Evolutionary conservation across 495 filamentous ascomycete species (phyloP), one percentile per base, ranked within the genome.

Genomic region (Penicillium malachiteum): DNA sequence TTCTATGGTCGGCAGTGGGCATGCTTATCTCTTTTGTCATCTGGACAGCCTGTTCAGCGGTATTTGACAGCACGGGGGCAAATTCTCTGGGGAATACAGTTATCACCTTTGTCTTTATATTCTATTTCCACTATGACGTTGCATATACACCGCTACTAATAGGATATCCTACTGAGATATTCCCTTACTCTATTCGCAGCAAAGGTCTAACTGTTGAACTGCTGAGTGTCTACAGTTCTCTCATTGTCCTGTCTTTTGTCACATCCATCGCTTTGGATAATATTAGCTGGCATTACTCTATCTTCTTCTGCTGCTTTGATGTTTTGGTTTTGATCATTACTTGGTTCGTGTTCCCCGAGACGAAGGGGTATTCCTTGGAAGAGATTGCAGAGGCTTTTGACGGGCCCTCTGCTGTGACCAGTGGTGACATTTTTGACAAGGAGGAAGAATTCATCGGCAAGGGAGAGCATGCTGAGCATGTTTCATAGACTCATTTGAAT

Each of bases 271-370:
- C 79, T 7, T 77, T 87, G 42, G 61, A 80, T 10, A 68, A 68
- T 13, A 81, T 84, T 42, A 59, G 65, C 34, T 85, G 83, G 83
- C 79, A 78, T 59, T 78, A 84, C 44, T 85, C 83, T 59, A 70
- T 81, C 59, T 79, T 83, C 61, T 84, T 83, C 65, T 81, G 79
- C 30, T 70, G 71, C 66, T 84, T 83, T 72, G 77, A 82, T 65
- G 72, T 75, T 47, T 54, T 82, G 57, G 77, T 83, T 63, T 57
- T 86, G 40, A 49, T 62, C 41, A 78, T 83, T 18, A 80, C 84
- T 43, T 87, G 76, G 68, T 81, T 85, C 71, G 76, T 78, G 67
- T 87, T 83, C 55, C 75, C 85, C 47, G 84, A 88, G 74, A 88
- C 84, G 46, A 79, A 78, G 58, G 79, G 81, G 14, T 76, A 80